phyloP scores from a whole-genome alignment of 495 filamentous ascomycete genomes.

The Aspergillus steynii region DNA sequence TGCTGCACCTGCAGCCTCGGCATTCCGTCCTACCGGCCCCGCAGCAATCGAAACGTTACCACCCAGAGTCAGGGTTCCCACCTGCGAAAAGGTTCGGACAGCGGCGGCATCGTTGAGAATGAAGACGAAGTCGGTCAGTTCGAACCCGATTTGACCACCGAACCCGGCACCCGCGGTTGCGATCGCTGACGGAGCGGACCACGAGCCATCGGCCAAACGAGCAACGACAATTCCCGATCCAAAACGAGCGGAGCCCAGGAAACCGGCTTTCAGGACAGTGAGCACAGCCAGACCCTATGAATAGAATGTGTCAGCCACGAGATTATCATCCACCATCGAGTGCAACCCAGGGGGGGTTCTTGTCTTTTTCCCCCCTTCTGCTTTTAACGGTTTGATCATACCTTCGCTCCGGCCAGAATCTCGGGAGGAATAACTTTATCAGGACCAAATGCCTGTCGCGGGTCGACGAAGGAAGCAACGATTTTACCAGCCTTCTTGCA shows the following conservation, averaged over 20 bases:
- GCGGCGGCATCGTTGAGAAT: constrained; percentile 92
- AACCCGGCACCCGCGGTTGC: constrained; percentile 88
- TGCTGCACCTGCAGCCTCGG: constrained; percentile 92
- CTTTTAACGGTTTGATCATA: constrained; percentile 35
- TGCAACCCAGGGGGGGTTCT: not conserved
- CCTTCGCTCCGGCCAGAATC: constrained; percentile 88
- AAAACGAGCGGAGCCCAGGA: constrained; percentile 88
- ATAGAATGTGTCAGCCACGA: constrained; percentile 14
- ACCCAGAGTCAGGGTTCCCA: constrained; percentile 85
- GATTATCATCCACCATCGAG: not conserved
- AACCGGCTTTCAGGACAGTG: constrained; percentile 94
- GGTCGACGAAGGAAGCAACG: constrained; percentile 91
- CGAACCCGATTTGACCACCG: constrained; percentile 95
- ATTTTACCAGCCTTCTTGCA: constrained; percentile 93
- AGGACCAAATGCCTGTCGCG: constrained; percentile 88
- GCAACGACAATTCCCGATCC: constrained; percentile 94
- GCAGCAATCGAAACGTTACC: constrained; percentile 97
- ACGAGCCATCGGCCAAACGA: constrained; percentile 83
- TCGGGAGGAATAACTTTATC: constrained; percentile 97
- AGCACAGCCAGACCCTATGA: constrained; percentile 86
- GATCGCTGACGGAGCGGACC: constrained; percentile 94
- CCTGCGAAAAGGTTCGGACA: constrained; percentile 92
- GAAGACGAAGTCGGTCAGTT: constrained; percentile 98
- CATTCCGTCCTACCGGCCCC: constrained; percentile 90
- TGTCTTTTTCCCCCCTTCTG: too few species aligned